phyloP scores from a whole-genome alignment of 805 yeast genomes.

The Candida yuanshanica region DNA sequence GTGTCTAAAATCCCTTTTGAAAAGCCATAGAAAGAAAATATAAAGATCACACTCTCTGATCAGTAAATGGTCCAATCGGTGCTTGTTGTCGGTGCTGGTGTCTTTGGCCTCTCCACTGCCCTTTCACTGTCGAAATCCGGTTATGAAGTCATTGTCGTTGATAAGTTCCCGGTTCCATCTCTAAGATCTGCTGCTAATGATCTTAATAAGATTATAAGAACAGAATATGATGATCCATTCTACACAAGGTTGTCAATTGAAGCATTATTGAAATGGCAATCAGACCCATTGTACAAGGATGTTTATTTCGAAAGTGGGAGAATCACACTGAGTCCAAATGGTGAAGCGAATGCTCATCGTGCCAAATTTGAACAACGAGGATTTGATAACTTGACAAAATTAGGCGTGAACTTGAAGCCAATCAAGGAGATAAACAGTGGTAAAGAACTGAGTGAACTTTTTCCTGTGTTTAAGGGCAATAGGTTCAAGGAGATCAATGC shows the following conservation, averaged over 20 bases:
- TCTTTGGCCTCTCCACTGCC: slow-evolving; percentile 42
- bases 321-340: slow-evolving; percentile 28
- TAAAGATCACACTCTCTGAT: neutral
- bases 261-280: slow-evolving; percentile 36
- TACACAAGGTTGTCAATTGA: slow-evolving; percentile 40
- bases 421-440: slow-evolving; percentile 28
- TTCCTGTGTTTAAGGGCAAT: slow-evolving; percentile 24
- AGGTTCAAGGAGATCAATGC: slow-evolving; percentile 23
- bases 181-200: slow-evolving; percentile 44
- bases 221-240: slow-evolving; percentile 39
- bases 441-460: slow-evolving; percentile 23
- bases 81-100: slow-evolving; percentile 35
- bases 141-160: slow-evolving; percentile 31
- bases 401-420: slow-evolving; percentile 20
- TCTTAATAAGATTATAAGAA: slow-evolving; percentile 42
- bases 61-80: slow-evolving; percentile 11
- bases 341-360: slow-evolving; percentile 28
- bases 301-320: slow-evolving; percentile 38
- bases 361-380: slow-evolving; percentile 33
- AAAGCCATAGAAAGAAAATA: too few species aligned
- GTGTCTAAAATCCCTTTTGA: neutral
- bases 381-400: slow-evolving; percentile 27
- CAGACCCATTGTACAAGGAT: slow-evolving; percentile 28
- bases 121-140: slow-evolving; percentile 18
- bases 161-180: slow-evolving; percentile 37